Percentiles rank a stretch among this genome's conserved stretches.
These are phyloP conservation scores for Trichosporon sp. DNA, from an alignment of 1,284 basidiomycete species.

Conservation along the genomic window DNA sequence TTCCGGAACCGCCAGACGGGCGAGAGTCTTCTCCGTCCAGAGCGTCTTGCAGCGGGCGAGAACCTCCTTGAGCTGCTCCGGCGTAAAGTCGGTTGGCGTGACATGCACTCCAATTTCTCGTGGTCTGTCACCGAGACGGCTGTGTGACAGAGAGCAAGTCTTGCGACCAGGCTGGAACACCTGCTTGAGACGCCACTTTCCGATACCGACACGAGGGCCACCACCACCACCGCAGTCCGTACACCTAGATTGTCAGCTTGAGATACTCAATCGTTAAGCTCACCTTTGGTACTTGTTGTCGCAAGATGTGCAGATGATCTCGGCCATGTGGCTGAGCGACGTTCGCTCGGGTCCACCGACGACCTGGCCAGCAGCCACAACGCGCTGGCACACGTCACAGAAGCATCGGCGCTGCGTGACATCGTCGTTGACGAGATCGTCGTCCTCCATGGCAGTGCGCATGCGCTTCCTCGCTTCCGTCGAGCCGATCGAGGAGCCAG, in stretches of 20 bases:
- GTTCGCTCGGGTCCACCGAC: conserved; percentile 30
- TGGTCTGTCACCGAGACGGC: conserved; percentile 41
- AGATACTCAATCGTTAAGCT: neutral
- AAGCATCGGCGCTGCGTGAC: conserved; percentile 20
- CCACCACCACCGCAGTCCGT: conserved; percentile 46
- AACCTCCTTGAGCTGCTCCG: conserved; percentile 44
- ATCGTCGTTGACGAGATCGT: conserved; percentile 26
- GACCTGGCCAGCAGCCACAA: conserved; percentile 35
- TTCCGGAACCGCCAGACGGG: conserved; percentile 46
- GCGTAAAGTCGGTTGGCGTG: conserved; percentile 41
- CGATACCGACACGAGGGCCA: conserved; percentile 47
- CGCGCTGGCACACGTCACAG: conserved; percentile 46
- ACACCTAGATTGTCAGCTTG: conserved; percentile 13
- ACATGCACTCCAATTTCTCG: conserved; percentile 45
- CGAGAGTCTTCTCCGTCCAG: conserved; percentile 46
- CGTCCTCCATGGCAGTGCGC: conserved; percentile 37
- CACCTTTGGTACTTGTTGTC: conserved; percentile 43
- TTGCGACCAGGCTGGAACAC: conserved; percentile 49
- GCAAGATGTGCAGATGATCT: conserved; percentile 38
- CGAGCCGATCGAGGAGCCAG: conserved; percentile 22
- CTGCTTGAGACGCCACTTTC: conserved; percentile 51
- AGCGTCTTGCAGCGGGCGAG: conserved; percentile 40
- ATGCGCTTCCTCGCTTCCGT: conserved; percentile 44
- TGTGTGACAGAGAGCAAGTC: conserved; percentile 49
- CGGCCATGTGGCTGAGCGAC: conserved; percentile 29